A percentile compares a stretch with the other conserved stretches of the same genome.
Evolutionary conservation across 106 monocot species (phyloP).

Genomic region (Apostasia shenzhenica): DNA sequence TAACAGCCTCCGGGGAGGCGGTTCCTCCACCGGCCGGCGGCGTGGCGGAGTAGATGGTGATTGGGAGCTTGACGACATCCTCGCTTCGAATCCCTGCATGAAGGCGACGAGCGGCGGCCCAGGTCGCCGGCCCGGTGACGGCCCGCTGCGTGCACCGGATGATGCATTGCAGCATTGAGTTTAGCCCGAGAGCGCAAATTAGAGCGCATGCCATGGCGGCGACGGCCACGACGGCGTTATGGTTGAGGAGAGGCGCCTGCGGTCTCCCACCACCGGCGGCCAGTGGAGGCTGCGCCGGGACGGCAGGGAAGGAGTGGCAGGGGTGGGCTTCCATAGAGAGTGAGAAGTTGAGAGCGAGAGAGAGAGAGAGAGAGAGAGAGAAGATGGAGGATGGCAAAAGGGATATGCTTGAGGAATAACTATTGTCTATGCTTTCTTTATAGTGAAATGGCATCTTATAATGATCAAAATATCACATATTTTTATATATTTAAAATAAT

Average conservation of each 20-base stretch:
- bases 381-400: neutral
- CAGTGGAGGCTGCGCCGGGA: neutral
- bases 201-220: slow-evolving; percentile 27
- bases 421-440: neutral
- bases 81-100: slow-evolving; percentile 5
- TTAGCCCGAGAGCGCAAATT: slow-evolving; percentile 24
- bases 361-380: neutral
- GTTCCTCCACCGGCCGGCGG: neutral
- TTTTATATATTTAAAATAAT: too few species aligned
- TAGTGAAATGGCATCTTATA: neutral
- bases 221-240: slow-evolving; percentile 12
- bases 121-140: slow-evolving; percentile 16
- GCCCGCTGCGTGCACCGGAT: slow-evolving; percentile 25
- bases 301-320: neutral
- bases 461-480: too few species aligned
- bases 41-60: slow-evolving; percentile 9
- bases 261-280: neutral
- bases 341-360: neutral
- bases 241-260: neutral
- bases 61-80: slow-evolving; percentile 7
- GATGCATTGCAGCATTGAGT: slow-evolving; percentile 23
- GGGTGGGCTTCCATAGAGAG: neutral
- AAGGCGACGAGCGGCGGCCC: slow-evolving; percentile 6
- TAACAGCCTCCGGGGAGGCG: neutral
- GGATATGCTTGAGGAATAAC: slow-evolving; percentile 7